Conservation (phyloP, 176 grass and related monocot genomes). For the Pontederia paniculata region DNA sequence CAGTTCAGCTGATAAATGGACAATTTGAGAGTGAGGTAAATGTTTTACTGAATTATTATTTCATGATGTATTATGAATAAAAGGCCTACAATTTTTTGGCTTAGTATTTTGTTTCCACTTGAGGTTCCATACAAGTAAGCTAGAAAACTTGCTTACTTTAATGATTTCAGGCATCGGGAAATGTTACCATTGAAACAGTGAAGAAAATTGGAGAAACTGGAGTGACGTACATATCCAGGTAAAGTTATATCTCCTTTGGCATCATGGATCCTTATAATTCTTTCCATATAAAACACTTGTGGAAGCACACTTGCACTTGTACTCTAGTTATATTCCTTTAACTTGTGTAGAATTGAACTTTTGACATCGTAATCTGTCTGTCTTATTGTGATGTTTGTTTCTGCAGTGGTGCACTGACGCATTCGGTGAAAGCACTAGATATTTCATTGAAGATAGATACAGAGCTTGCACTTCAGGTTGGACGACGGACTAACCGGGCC, state of each 20-base stretch:
- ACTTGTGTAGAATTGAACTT: no score
- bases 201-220: slow-evolving; percentile 92
- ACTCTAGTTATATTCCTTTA: no score
- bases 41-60: neutral
- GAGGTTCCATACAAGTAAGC: neutral
- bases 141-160: neutral
- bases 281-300: no score
- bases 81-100: neutral
- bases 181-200: slow-evolving; percentile 74
- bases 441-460: slow-evolving; percentile 95
- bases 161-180: slow-evolving; percentile 81
- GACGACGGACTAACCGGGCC: slow-evolving; percentile 81
- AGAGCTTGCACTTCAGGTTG: slow-evolving; percentile 83
- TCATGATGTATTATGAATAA: no score
- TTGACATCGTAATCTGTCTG: neutral
- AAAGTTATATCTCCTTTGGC: neutral
- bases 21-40: slow-evolving; percentile 94
- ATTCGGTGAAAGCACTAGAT: slow-evolving; percentile 95
- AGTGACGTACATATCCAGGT: slow-evolving; percentile 93
- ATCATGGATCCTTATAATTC: no score
- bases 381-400: neutral
- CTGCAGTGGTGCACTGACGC: slow-evolving; percentile 79
- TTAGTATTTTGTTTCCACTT: neutral
- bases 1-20: slow-evolving; percentile 73
- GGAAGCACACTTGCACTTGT: no score